Base-by-base conservation (phyloP, 208 protist genomes). In the Ichthyophonus hoferi region DNA sequence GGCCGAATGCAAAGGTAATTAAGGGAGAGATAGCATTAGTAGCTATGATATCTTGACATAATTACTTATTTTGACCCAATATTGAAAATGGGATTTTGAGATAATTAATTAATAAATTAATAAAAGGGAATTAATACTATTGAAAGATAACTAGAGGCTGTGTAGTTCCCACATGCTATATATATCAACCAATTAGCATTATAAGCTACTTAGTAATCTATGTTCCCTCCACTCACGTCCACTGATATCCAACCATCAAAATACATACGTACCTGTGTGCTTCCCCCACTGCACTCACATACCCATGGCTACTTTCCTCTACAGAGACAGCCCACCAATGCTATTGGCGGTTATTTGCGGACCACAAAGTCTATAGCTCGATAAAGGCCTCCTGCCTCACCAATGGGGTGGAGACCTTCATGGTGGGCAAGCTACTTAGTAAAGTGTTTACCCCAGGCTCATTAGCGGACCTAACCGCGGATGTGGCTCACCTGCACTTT, bases 401-500 rank as follows among this genome's bases (percentile, higher is more conserved):
- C n/a, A n/a, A n/a, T n/a, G n/a, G 77, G 7, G 35, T n/a, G 17
- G 81, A 85, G 81, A 17, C 39, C 12, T 38, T 85, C 12, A 85
- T 85, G 81, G 81, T 85, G 17, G 81, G 39, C 0, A 85, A 85
- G 38, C n/a, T 38, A 12, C 81, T 85, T 24, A 37, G 33, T 35
- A 17, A 58, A 37, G 81, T 85, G 17, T 85, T 85, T 35, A 85
- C 14, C 81, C 35, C 81, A 31, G 41, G 38, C 7, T 33, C 77
- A 31, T 12, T 42, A 12, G n/a, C n/a, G 33, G 81, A 85, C 81
- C n/a, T 14, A 7, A 85, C 81, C 81, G 81, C 81, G 0, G 81
- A 85, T 35, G 41, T 85, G 3, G 81, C 81, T 43, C 81, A 85
- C 39, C 81, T 85, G 39, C 17, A 17, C 17, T 85, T 85, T 38